Evolutionary conservation across 2,329 filamentous ascomycete species (phyloP).

Genomic region (Ceratocystis variospora): DNA sequence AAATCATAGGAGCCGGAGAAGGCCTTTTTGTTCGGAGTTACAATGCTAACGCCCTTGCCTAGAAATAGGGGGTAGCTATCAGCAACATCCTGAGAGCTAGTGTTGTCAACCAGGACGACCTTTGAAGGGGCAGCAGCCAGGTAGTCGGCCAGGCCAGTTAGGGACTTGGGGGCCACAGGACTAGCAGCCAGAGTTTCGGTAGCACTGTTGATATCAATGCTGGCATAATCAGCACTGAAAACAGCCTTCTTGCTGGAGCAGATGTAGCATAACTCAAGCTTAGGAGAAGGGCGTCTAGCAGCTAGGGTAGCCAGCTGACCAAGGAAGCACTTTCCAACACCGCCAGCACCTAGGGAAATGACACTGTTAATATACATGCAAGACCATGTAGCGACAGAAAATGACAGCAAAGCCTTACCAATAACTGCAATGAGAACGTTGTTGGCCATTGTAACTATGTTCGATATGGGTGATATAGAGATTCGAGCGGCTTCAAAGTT

Average conservation of each 20-base stretch:
- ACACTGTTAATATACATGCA: background rate
- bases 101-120: slow-evolving; percentile 86
- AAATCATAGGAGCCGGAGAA: slow-evolving; percentile 71
- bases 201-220: slow-evolving; percentile 46
- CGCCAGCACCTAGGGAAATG: slow-evolving; percentile 57
- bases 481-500: background rate
- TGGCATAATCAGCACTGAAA: slow-evolving; percentile 57
- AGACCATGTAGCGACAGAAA: background rate
- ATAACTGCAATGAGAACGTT: slow-evolving; percentile 42
- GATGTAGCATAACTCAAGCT: slow-evolving; percentile 70
- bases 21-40: slow-evolving; percentile 97
- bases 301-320: slow-evolving; percentile 59
- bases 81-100: slow-evolving; percentile 76
- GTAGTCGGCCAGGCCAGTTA: slow-evolving; percentile 61
- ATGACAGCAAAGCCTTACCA: slow-evolving; percentile 26
- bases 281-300: slow-evolving; percentile 50
- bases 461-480: background rate
- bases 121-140: slow-evolving; percentile 64
- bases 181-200: slow-evolving; percentile 52
- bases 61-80: slow-evolving; percentile 71
- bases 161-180: slow-evolving; percentile 48
- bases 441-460: slow-evolving; percentile 23
- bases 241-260: slow-evolving; percentile 74
- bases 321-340: slow-evolving; percentile 85
- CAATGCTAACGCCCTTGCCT: slow-evolving; percentile 69